Evolutionary conservation across 2,329 filamentous ascomycete genomes (phyloP).

Genomic region (Chrysoporthe cubensis): DNA sequence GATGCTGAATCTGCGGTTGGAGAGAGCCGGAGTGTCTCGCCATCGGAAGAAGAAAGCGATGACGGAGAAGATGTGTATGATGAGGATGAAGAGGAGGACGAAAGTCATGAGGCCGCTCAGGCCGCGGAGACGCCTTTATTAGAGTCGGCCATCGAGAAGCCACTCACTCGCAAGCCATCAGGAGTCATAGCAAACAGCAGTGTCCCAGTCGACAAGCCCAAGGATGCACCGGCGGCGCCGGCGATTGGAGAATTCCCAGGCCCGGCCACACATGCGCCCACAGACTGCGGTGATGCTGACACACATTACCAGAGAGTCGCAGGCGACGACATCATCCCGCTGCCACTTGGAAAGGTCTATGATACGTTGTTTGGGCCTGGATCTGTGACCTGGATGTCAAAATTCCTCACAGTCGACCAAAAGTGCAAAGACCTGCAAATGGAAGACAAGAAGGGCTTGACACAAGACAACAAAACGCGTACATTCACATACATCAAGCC

Average conservation of each 20-base stretch:
- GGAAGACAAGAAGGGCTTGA: conserved; percentile 80
- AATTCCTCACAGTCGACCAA: conserved; percentile 84
- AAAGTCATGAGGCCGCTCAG: conserved; percentile 64
- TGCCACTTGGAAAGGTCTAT: conserved; percentile 91
- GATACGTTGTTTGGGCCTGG: conserved; percentile 82
- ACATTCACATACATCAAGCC: conserved; percentile 92
- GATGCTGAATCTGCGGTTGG: conserved; percentile 52
- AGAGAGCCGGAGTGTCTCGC: conserved; percentile 59
- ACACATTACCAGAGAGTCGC: conserved; percentile 84
- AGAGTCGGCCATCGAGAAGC: conserved; percentile 64
- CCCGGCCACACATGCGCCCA: conserved; percentile 78
- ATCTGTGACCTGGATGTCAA: conserved; percentile 81
- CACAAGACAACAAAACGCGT: conserved; percentile 73
- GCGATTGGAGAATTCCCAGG: conserved; percentile 75
- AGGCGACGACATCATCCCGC: conserved; percentile 83
- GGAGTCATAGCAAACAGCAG: conserved; percentile 53
- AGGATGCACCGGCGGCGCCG: conserved; percentile 50
- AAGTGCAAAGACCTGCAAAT: conserved; percentile 88
- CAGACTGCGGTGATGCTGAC: conserved; percentile 79
- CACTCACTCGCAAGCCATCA: conserved; percentile 73
- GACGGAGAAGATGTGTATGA: conserved; percentile 80
- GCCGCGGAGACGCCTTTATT: conserved; percentile 46
- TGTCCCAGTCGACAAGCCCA: conserved; percentile 50
- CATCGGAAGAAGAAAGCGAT: conserved; percentile 63
- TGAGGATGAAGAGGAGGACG: conserved; percentile 76